phyloP scores from a whole-genome alignment of 805 yeast genomes.

The Henningerozyma blattae region DNA sequence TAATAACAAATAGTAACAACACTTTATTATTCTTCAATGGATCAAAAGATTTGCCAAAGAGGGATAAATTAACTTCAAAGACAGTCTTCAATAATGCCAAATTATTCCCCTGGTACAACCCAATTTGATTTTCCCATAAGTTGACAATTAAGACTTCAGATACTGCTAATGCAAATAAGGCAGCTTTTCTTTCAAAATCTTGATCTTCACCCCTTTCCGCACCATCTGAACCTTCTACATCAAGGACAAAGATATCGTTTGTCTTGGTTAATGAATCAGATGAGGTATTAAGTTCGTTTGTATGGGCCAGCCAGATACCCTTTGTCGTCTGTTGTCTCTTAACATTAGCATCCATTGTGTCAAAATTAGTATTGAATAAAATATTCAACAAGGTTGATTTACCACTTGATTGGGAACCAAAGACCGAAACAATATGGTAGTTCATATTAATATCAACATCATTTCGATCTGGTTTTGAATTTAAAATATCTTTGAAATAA shows the following conservation, averaged over 20 bases:
- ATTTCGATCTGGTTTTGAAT: slow-evolving; percentile 9
- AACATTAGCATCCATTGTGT: slow-evolving; percentile 75
- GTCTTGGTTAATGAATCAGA: slow-evolving; percentile 5
- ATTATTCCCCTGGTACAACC: slow-evolving; percentile 94
- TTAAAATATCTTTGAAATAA: slow-evolving; percentile 11
- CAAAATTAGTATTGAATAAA: slow-evolving; percentile 77
- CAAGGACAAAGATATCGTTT: slow-evolving; percentile 64
- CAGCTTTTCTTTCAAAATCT: slow-evolving; percentile 94
- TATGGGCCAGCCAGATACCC: slow-evolving; percentile 67
- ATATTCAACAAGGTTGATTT: slow-evolving; percentile 84
- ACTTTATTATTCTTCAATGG: slow-evolving; percentile 43
- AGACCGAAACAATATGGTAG: slow-evolving; percentile 88
- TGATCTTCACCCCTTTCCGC: slow-evolving; percentile 97
- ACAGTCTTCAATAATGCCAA: slow-evolving; percentile 93
- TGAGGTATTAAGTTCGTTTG: slow-evolving; percentile 28
- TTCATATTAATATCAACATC: slow-evolving; percentile 50
- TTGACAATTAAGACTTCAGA: slow-evolving; percentile 84
- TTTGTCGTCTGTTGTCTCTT: slow-evolving; percentile 84
- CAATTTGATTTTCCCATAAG: slow-evolving; percentile 96
- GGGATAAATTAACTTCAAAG: slow-evolving; percentile 82
- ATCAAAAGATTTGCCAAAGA: slow-evolving; percentile 44
- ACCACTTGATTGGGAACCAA: slow-evolving; percentile 96
- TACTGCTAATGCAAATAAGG: slow-evolving; percentile 85
- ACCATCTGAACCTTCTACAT: slow-evolving; percentile 99
- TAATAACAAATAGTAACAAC: slow-evolving; percentile 70